These are phyloP conservation scores for Thermomucor indicae-seudaticae DNA, from an alignment of 371 early-diverging fungal genomes.

Conservation along the genomic window DNA sequence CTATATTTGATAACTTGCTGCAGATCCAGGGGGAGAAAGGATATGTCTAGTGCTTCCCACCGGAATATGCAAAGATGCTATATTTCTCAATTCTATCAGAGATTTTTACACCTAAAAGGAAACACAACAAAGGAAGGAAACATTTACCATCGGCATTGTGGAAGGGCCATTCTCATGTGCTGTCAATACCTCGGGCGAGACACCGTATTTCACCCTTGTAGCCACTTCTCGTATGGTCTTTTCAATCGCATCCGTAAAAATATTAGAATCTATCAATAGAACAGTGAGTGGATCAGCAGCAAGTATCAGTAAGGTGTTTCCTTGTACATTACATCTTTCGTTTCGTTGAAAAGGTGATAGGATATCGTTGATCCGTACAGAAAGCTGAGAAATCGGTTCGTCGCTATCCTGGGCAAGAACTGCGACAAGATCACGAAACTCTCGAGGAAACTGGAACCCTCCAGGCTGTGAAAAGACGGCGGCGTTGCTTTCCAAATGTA, in stretches of 20 bases:
- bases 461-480: neutral
- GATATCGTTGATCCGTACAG: slow-evolving; percentile 27
- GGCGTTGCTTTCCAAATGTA: slow-evolving; percentile 9
- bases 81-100: neutral
- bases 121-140: neutral
- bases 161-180: slow-evolving; percentile 8
- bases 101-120: neutral
- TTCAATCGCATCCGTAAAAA: slow-evolving; percentile 26
- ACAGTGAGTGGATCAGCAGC: neutral
- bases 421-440: slow-evolving; percentile 20
- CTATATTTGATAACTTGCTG: slow-evolving; percentile 14
- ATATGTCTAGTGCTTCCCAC: slow-evolving; percentile 55
- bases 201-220: slow-evolving; percentile 25
- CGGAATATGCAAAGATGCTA: slow-evolving; percentile 46
- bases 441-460: slow-evolving; percentile 16
- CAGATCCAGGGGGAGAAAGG: slow-evolving; percentile 30
- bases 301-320: no score
- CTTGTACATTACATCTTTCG: slow-evolving; percentile 28
- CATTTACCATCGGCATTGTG: slow-evolving; percentile 15
- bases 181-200: slow-evolving; percentile 10
- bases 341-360: slow-evolving; percentile 34
- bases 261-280: slow-evolving; percentile 14
- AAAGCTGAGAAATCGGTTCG: slow-evolving; percentile 19
- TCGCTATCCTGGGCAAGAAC: slow-evolving; percentile 42
- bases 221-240: slow-evolving; percentile 16